Base-by-base conservation (phyloP, 805 yeast species). In the Nakazawaea ernobii region DNA sequence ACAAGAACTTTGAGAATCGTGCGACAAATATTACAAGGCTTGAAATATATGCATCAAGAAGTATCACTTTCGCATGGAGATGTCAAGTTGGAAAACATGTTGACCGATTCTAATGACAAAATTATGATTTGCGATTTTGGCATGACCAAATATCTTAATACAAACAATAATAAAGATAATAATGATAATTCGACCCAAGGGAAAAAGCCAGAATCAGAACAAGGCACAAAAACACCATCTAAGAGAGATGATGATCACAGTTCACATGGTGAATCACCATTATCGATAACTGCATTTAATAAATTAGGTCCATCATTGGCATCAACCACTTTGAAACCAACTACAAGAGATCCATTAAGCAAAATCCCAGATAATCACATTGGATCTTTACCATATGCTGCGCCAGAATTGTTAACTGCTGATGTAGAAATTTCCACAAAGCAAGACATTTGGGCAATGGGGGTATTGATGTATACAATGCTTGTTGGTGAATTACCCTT, bases 381-480 rank as follows among this genome's bases (percentile, higher is more conserved):
- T 42, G 98, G 98, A 0, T 90, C 96, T 1, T 69, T 91, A 30
- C 97, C 97, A 0, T 91, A 89, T 61, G 95, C 97, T 0, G 79
- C 96, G 0, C 98, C 98, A 0, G 97, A 91, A 60, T 70, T 89
- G 14, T 66, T 90, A 36, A 67, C 70, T 36, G 83, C 86, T 1
- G 71, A 72, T 39, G 69, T 82, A 50, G 48, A 64, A 57, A 58
- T 78, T 47, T 84, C 84, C 2, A 82, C 86, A 2, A 67, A 79
- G 35, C 83, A 91, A 1, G 98, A 91, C 65, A 74, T 87, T 5
- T 91, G 97, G 97, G 95, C 97, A 0, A 72, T 86, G 39, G 98
- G 97, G 4, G 86, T 90, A 0, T 66, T 86, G 52, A 55, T 84
- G 4, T 90, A 79, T 62, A 81, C 95, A 1, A 75, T 89, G 78